A percentile compares a stretch with the other conserved stretches of the same genome.
Evolutionary conservation across 352 stramenopile genomes (phyloP).

Genomic region (Phytophthora niederhauseri): DNA sequence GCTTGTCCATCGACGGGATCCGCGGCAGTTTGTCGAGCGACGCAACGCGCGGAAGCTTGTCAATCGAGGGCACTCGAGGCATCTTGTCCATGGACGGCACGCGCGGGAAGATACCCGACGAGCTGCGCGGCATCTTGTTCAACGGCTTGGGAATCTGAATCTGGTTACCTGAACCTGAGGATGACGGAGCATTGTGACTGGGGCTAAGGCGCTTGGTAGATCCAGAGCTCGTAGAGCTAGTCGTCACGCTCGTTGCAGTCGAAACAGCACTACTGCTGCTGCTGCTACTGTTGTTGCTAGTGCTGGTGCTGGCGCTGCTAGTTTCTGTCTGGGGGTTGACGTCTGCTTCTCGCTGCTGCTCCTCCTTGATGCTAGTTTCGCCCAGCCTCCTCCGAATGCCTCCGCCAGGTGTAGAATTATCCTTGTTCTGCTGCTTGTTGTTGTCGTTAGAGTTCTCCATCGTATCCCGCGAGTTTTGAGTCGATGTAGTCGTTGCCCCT

Average conservation of each 20-base stretch:
- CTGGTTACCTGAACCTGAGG: slow-evolving; percentile 53
- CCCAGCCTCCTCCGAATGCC: slow-evolving; percentile 24
- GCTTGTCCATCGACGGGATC: slow-evolving; percentile 75
- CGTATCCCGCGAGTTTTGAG: slow-evolving; percentile 18
- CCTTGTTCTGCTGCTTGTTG: slow-evolving; percentile 21
- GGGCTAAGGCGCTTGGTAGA: slow-evolving; percentile 54
- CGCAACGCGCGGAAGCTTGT: slow-evolving; percentile 69
- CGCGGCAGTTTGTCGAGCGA: slow-evolving; percentile 78
- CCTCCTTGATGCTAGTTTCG: slow-evolving; percentile 34
- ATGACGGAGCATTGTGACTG: slow-evolving; percentile 37
- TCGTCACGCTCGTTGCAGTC: slow-evolving; percentile 15
- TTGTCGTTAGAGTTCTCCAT: slow-evolving; percentile 25
- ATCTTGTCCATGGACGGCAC: slow-evolving; percentile 80
- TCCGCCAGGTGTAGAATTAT: slow-evolving; percentile 20
- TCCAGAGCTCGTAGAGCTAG: slow-evolving; percentile 19
- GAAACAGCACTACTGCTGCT: slow-evolving; percentile 19
- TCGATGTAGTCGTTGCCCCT: not conserved
- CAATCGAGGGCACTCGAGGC: slow-evolving; percentile 53
- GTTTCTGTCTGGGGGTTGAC: slow-evolving; percentile 21
- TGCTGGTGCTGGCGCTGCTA: slow-evolving; percentile 8
- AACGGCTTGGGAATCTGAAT: slow-evolving; percentile 78
- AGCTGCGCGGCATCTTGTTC: slow-evolving; percentile 81
- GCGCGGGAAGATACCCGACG: slow-evolving; percentile 81
- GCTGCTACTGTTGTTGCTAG: slow-evolving; percentile 16
- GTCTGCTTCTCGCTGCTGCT: slow-evolving; percentile 40